These are phyloP conservation scores for Litchi chinensis DNA, from an alignment of 345 rosid genomes.

Conservation along the genomic window DNA sequence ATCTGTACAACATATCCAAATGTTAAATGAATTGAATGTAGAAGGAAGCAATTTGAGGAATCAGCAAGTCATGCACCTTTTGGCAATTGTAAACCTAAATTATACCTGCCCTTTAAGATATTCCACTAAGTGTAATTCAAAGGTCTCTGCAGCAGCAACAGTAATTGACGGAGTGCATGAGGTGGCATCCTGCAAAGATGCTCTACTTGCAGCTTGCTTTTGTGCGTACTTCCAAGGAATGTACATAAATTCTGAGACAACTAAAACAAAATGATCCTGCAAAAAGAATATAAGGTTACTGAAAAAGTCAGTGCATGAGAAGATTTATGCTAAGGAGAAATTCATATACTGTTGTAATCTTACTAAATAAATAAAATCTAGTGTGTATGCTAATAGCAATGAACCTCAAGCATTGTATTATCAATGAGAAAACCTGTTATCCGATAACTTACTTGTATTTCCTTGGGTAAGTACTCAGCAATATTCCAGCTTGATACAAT, in stretches of 20 bases:
- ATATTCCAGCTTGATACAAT: conserved; percentile 90
- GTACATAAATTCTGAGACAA: conserved; percentile 82
- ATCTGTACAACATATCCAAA: conserved; percentile 50
- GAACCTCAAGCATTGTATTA: conserved; percentile 1
- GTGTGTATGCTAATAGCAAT: neutral
- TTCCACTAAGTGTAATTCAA: conserved; percentile 64
- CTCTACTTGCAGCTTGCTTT: conserved; percentile 48
- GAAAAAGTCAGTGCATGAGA: conserved; percentile 8
- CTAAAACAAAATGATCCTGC: conserved; percentile 81
- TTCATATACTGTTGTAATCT: neutral
- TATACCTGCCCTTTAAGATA: conserved; percentile 75
- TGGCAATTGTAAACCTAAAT: conserved; percentile 4
- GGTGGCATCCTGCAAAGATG: conserved; percentile 45
- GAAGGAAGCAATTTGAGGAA: conserved; percentile 20
- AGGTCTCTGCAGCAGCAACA: conserved; percentile 58
- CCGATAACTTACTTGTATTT: conserved; percentile 59
- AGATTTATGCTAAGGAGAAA: neutral
- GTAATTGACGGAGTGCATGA: conserved; percentile 72
- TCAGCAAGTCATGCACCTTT: conserved; percentile 8
- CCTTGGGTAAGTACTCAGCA: conserved; percentile 76
- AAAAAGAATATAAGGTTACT: conserved; percentile 30
- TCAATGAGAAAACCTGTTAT: neutral
- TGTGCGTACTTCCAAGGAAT: conserved; percentile 84
- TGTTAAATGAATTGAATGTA: neutral
- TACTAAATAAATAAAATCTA: neutral